Percentiles rank a stretch among this genome's conserved stretches.
These are phyloP conservation scores for Dovyalis caffra DNA, from an alignment of 345 rosid species.

Conservation along the genomic window DNA sequence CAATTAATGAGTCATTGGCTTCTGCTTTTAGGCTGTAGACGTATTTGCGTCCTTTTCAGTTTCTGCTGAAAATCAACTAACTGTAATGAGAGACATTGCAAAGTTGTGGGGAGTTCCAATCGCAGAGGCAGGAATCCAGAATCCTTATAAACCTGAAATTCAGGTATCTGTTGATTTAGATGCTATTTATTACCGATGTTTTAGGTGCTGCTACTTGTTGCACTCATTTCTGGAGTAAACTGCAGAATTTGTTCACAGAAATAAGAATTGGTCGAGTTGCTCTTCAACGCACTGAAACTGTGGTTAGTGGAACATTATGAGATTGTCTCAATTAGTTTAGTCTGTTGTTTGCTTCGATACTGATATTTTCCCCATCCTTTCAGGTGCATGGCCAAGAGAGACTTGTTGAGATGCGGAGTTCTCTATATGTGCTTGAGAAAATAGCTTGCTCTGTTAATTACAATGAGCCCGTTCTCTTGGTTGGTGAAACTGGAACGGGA, in stretches of 20 bases:
- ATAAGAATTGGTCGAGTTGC: conserved; percentile 73
- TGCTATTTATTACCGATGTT: not conserved
- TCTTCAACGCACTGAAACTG: conserved; percentile 47
- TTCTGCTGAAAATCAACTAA: conserved; percentile 48
- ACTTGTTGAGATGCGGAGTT: conserved; percentile 73
- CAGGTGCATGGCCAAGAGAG: conserved; percentile 53
- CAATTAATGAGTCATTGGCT: conserved; percentile 8
- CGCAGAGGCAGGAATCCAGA: conserved; percentile 36
- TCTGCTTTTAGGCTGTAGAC: conserved; percentile 65
- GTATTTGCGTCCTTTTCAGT: conserved; percentile 64
- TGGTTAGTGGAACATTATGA: conserved; percentile 42
- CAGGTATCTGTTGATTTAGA: conserved; percentile 52
- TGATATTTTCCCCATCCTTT: conserved; percentile 31
- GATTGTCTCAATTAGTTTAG: conserved; percentile 16
- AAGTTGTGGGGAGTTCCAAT: conserved; percentile 57
- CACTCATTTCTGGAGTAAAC: conserved; percentile 29
- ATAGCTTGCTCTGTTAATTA: conserved; percentile 77
- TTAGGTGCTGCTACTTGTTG: conserved; percentile 16
- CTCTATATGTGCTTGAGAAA: conserved; percentile 72
- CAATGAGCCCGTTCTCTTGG: conserved; percentile 93
- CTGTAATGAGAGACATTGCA: conserved; percentile 55
- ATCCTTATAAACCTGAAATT: conserved; percentile 66
- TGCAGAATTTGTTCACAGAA: conserved; percentile 52
- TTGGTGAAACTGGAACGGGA: conserved; percentile 99
- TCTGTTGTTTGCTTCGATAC: conserved; percentile 11